Evolutionary conservation across 768 basidiomycete species (phyloP), one percentile per base, ranked within the genome.

Genomic region (Trametes cubensis): DNA sequence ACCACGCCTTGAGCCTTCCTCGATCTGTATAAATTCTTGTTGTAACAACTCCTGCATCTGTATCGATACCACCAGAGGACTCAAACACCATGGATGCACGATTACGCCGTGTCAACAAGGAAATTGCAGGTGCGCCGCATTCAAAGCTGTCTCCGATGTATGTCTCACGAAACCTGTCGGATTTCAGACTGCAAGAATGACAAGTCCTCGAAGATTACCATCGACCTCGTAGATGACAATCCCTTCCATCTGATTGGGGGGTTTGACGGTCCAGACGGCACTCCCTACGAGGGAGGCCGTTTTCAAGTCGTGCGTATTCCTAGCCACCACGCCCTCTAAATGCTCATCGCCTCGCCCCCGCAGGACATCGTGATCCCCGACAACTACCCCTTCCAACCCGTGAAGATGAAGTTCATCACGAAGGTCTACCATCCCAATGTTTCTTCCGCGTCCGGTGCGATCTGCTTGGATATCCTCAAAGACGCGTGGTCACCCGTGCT

Each of bases 331-430:
- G 42, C 65, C 56, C 66, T 30, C 39, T 25, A 23, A 26, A 42
- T 65, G 53, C 44, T 55, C 21, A 51, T 38, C 26, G 21, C 26
- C 15, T n/a, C 39, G 34, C 34, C 34, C 5, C 34, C 23, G 38
- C 69, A 94, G 92, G 95, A 98, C 71, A 98, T 98, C 66, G 81
- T 89, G 20, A 93, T 98, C 68, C 95, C 95, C 8, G 92, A 94
- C 46, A 85, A 92, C 51, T 94, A 94, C 72, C 92, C 91, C 18
- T 93, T 94, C 74, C 90, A 94, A 72, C 94, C 96, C 0, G 89
- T 95, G 56, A 97, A 98, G 82, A 97, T 98, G 94, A 95, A 95
- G 74, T 98, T 98, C 77, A 87, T 96, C 63, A 98, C 95, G 40
- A 94, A 94, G 74, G 90, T 96, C 28, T 97, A 94, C 73, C 94